These are phyloP conservation scores for Mycosarcoma maydis DNA, from an alignment of 1,284 basidiomycete genomes.

Conservation along the genomic window DNA sequence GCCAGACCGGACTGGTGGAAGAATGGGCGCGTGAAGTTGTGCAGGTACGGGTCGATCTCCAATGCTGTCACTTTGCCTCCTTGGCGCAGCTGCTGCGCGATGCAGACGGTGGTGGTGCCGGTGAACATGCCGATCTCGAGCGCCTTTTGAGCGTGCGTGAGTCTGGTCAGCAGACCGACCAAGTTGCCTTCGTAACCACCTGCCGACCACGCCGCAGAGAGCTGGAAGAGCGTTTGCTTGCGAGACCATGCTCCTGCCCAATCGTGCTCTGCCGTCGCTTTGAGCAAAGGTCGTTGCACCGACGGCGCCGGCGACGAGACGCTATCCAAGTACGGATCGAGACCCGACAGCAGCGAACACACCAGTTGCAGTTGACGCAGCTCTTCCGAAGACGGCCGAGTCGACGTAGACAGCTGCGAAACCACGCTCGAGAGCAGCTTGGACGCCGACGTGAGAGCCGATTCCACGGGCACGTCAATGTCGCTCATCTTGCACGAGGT, in stretches of 20 bases:
- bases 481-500: conserved; percentile 20
- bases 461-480: conserved; percentile 39
- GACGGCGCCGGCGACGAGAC: conserved; percentile 35
- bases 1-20: conserved; percentile 57
- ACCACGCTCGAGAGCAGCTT: conserved; percentile 27
- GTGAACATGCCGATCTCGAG: conserved; percentile 62
- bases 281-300: conserved; percentile 28
- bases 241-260: conserved; percentile 39
- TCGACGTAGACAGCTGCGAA: conserved; percentile 11
- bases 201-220: conserved; percentile 43
- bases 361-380: conserved; percentile 38
- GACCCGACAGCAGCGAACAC: conserved; percentile 20
- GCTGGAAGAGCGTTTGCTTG: conserved; percentile 35
- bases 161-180: conserved; percentile 46
- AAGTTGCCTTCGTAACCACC: conserved; percentile 55
- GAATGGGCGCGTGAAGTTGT: conserved; percentile 56
- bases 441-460: conserved; percentile 40
- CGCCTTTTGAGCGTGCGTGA: conserved; percentile 42
- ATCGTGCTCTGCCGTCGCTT: conserved; percentile 52
- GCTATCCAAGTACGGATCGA: conserved; percentile 52
- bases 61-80: conserved; percentile 59
- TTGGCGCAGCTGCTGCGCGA: conserved; percentile 41
- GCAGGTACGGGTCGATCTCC: conserved; percentile 65
- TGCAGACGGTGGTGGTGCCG: conserved; percentile 55
- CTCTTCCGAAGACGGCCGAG: conserved; percentile 7